Percentiles rank a stretch among this genome's conserved stretches.
phyloP scores from a whole-genome alignment of 2,329 filamentous ascomycete species.

The Penicillium sp. region DNA sequence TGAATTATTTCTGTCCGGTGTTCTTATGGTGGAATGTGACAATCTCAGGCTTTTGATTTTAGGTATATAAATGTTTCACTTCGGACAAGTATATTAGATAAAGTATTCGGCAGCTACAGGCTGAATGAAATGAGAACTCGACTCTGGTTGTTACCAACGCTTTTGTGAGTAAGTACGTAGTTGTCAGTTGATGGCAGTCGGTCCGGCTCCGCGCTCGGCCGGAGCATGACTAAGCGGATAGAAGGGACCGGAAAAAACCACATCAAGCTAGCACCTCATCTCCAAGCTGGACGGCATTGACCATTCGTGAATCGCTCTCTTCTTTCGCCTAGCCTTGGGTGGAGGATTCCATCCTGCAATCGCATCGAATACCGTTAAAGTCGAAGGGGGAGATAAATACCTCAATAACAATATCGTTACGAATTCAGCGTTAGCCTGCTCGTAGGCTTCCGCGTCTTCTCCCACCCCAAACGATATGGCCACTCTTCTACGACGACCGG shows the following conservation, averaged over 20 bases:
- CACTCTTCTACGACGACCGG: constrained; percentile 62
- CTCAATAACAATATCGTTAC: neutral
- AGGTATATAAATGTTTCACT: neutral
- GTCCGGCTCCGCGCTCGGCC: constrained; percentile 3
- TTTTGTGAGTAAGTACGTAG: neutral
- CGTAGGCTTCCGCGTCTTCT: constrained; percentile 26
- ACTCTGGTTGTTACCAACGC: neutral
- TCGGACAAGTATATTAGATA: neutral
- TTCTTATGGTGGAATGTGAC: neutral
- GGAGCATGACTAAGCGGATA: constrained; percentile 10
- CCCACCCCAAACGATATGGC: constrained; percentile 51
- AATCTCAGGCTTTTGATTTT: neutral
- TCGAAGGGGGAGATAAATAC: neutral
- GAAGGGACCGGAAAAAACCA: constrained; percentile 4
- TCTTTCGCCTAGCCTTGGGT: neutral
- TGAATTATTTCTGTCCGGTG: neutral
- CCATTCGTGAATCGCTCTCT: neutral
- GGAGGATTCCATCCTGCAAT: neutral
- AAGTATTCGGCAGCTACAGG: neutral
- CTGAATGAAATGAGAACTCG: neutral
- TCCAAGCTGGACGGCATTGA: neutral
- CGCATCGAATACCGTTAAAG: neutral
- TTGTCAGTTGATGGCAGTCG: neutral
- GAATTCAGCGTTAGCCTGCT: constrained; percentile 17
- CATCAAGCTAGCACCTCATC: constrained; percentile 3